phyloP scores from a whole-genome alignment of 768 basidiomycete genomes.

The Hygrophorus pudorinus region DNA sequence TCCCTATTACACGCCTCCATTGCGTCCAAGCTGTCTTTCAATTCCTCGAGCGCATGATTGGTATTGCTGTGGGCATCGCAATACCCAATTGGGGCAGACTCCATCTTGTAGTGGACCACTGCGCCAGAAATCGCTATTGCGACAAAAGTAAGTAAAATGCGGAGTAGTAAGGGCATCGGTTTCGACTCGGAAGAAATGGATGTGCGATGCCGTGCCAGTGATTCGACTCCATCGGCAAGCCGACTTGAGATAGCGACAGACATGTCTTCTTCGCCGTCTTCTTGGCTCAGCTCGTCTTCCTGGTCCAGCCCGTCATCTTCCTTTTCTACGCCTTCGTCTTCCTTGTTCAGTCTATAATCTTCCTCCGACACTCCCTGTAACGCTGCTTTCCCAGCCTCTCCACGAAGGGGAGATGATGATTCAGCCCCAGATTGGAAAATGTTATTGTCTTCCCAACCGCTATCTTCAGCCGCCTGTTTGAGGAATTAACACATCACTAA shows the following conservation, averaged over 20 bases:
- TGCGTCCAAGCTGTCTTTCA: constrained; percentile 35
- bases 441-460: constrained; percentile 88
- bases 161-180: constrained; percentile 23
- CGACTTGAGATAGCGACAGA: constrained; percentile 23
- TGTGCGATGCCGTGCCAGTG: constrained; percentile 4
- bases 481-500: constrained; percentile 6
- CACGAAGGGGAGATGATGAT: constrained; percentile 64
- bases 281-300: constrained; percentile 10
- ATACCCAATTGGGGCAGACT: constrained; percentile 67
- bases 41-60: constrained; percentile 42
- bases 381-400: neutral
- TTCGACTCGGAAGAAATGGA: constrained; percentile 8
- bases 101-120: constrained; percentile 45
- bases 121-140: constrained; percentile 23
- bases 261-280: constrained; percentile 14
- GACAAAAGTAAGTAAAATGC: constrained; percentile 31
- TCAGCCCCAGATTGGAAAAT: constrained; percentile 87
- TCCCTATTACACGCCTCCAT: constrained; percentile 47
- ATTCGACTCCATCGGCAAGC: constrained; percentile 25
- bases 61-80: constrained; percentile 58
- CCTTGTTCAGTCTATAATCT: constrained; percentile 13
- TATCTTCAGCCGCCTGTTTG: constrained; percentile 41
- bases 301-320: constrained; percentile 10
- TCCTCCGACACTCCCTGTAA: neutral
- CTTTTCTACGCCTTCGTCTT: constrained; percentile 18